A percentile compares a stretch with the other conserved stretches of the same genome.
Conservation (phyloP, 208 protist genomes). For the Wallacemonas rigidus region DNA sequence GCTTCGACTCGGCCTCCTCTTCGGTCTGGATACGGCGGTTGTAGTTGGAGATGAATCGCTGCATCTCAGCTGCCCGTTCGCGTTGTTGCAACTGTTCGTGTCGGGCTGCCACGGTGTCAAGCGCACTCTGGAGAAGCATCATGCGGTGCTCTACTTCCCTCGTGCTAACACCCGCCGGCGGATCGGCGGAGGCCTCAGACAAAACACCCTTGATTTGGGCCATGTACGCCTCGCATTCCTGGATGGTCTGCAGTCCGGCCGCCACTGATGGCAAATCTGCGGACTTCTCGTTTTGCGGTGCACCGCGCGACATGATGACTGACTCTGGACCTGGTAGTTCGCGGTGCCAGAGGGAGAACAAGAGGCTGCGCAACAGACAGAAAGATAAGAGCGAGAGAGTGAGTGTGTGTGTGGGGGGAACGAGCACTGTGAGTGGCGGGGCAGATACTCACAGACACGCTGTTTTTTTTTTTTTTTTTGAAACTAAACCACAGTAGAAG, state of each 20-base stretch:
- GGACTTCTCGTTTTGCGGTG: not conserved
- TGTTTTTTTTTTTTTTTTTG: too few relatives aligned
- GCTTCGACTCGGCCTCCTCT: slow-evolving; percentile 31
- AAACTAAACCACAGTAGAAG: too few relatives aligned
- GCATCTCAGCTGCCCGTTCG: slow-evolving; percentile 35
- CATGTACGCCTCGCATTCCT: slow-evolving; percentile 48
- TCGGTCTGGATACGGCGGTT: slow-evolving; percentile 41
- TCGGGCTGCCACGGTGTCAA: slow-evolving; percentile 54
- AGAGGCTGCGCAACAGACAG: too few relatives aligned
- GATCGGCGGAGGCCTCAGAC: slow-evolving; percentile 53
- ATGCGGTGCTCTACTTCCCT: slow-evolving; percentile 65
- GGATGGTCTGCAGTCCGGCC: not conserved
- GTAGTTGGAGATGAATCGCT: slow-evolving; percentile 39
- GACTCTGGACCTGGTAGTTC: too few relatives aligned
- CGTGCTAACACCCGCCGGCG: slow-evolving; percentile 45
- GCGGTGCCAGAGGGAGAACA: too few relatives aligned
- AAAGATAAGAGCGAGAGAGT: too few relatives aligned
- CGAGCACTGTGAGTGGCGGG: too few relatives aligned
- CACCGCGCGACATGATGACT: not conserved
- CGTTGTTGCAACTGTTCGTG: slow-evolving; percentile 33
- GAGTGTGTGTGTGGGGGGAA: too few relatives aligned
- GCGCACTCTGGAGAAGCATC: slow-evolving; percentile 49
- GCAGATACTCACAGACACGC: too few relatives aligned
- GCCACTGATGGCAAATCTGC: slow-evolving; percentile 6
- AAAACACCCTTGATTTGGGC: slow-evolving; percentile 67